These are phyloP conservation scores for Symbiodinium pilosum DNA, from an alignment of 73 alveolate species.

Conservation along the genomic window DNA sequence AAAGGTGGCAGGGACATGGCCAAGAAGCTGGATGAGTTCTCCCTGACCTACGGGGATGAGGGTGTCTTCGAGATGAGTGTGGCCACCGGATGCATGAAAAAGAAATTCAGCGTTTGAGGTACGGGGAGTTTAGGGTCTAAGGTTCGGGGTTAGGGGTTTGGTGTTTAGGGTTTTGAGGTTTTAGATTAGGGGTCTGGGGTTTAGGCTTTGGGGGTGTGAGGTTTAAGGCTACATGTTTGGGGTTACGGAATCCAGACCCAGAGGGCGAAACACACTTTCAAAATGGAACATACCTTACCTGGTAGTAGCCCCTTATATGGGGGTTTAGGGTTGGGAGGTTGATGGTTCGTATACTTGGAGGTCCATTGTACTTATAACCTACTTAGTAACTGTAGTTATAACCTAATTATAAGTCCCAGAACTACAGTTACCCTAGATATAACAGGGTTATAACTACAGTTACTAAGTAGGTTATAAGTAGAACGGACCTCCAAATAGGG, in stretches of 20 bases:
- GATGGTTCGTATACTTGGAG: neutral
- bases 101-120: neutral
- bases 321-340: neutral
- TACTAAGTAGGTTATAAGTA: too few species aligned
- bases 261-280: too few species aligned
- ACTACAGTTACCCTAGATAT: too few species aligned
- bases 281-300: too few species aligned
- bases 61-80: neutral
- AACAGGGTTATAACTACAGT: too few species aligned
- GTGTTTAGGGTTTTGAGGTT: neutral
- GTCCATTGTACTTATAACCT: too few species aligned
- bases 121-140: neutral
- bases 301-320: too few species aligned
- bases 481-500: too few species aligned
- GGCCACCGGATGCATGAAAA: neutral
- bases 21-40: neutral
- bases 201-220: neutral
- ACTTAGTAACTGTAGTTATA: too few species aligned
- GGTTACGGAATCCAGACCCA: neutral
- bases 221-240: neutral
- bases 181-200: neutral
- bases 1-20: neutral
- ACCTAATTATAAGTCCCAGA: too few species aligned
- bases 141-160: neutral
- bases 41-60: neutral